These are phyloP conservation scores for Anisodus tanguticus DNA, from an alignment of 257 asterid species.

Conservation along the genomic window DNA sequence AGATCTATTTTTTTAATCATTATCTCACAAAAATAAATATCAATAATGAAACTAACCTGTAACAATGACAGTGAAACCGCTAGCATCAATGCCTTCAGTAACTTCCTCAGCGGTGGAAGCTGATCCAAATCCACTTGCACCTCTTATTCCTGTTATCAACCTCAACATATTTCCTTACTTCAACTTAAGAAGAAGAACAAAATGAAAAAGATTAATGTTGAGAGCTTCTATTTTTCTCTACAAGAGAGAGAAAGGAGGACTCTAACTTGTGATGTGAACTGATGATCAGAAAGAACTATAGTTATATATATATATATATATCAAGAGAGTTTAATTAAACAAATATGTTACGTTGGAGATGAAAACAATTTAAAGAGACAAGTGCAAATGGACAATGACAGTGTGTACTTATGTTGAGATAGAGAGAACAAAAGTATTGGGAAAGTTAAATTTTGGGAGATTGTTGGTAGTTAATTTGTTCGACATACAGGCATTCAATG, in stretches of 20 bases:
- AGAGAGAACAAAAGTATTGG: not conserved
- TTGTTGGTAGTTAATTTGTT: conserved; percentile 18
- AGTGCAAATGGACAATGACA: not conserved
- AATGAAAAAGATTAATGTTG: no score
- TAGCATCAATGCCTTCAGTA: conserved; percentile 55
- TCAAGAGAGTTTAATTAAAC: no score
- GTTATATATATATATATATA: not conserved
- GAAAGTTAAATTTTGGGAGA: not conserved
- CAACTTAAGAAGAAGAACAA: not conserved
- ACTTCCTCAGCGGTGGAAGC: conserved; percentile 64
- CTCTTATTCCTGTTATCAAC: conserved; percentile 53
- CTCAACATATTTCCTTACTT: conserved; percentile 40
- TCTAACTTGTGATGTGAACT: not conserved
- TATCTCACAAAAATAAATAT: no score
- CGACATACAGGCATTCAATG: not conserved
- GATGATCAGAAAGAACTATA: not conserved
- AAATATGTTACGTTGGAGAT: not conserved
- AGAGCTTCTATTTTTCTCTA: not conserved
- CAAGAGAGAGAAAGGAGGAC: not conserved
- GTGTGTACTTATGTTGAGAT: not conserved
- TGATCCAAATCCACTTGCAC: conserved; percentile 61
- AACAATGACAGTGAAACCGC: conserved; percentile 53
- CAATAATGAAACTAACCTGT: conserved; percentile 44
- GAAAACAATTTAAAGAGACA: not conserved
- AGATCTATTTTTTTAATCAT: no score